These are phyloP conservation scores for Heimioporus sp. DNA, from an alignment of 768 basidiomycete genomes.

Conservation along the genomic window DNA sequence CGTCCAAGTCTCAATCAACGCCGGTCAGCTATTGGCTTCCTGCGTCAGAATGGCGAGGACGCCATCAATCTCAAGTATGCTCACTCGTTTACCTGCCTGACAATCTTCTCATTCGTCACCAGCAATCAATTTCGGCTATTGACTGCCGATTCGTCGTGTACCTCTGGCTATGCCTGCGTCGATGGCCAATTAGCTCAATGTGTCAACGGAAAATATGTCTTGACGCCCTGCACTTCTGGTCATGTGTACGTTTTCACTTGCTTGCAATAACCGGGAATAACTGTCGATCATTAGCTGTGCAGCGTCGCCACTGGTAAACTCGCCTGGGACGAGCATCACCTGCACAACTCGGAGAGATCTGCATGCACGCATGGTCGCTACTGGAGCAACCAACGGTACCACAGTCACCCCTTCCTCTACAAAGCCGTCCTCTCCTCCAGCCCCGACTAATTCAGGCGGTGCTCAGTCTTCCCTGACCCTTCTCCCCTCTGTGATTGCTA, in stretches of 20 bases:
- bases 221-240: constrained; percentile 20
- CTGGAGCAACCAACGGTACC: constrained; percentile 21
- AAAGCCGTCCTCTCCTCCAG: not conserved
- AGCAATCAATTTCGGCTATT: constrained; percentile 22
- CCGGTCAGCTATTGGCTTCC: constrained; percentile 19
- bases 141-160: constrained; percentile 27
- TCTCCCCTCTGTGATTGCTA: constrained; percentile 48
- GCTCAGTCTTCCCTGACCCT: constrained; percentile 36
- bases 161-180: constrained; percentile 47
- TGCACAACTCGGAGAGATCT: constrained; percentile 51
- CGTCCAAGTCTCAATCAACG: constrained; percentile 36
- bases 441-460: constrained; percentile 16
- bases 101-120: constrained; percentile 4
- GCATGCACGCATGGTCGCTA: constrained; percentile 45
- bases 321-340: constrained; percentile 47
- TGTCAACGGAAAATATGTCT: constrained; percentile 41
- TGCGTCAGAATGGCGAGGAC: constrained; percentile 40
- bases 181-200: constrained; percentile 54
- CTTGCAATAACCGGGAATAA: not conserved
- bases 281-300: constrained; percentile 12
- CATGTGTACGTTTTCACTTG: constrained; percentile 9
- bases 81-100: not conserved
- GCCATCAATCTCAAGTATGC: constrained; percentile 42
- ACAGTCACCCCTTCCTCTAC: constrained; percentile 14
- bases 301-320: constrained; percentile 51